Evolutionary conservation across 148 eudicot genomes (phyloP), one percentile per base, ranked within the genome.

Genomic region (Cornus kousa): DNA sequence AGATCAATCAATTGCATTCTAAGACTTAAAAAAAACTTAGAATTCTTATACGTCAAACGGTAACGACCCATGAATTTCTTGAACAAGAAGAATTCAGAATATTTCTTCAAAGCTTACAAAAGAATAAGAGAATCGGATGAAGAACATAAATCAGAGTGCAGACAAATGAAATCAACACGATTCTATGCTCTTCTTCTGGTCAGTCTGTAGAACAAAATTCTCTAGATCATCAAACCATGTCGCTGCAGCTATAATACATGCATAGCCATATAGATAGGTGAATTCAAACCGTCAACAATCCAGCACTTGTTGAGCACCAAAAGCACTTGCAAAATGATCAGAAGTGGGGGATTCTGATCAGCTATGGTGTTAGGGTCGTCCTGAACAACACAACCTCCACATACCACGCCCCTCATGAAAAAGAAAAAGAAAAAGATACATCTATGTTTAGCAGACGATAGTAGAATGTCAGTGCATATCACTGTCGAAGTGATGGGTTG

Each of bases 351-450:
- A 57, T 57, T 57, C 19, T 14, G 19, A 57, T 57, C 64, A 35
- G 5, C 37, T 48, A 14, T 6, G 48, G 46, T 7, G 17, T 72
- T 60, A 46, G 17, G 28, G 8, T 10, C 37, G 9, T 62, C 50
- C 70, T 80, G 80, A 32, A 90, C 89, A 86, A 67, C 88, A 46
- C 95, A 91, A 9, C 95, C 95, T 82, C 95, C 92, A 72, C 95
- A 91, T 74, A 91, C 82, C 16, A 91, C 88, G 22, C 88, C 87
- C 87, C 91, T 88, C 81, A 86, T 87, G 64, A 23, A 20, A 20
- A 72, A n/a, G n/a, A n/a, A n/a, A 22, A 5, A 28, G 0, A 11
- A 9, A 10, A 57, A 67, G 3, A 33, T 53, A 35, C 3, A 0
- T 35, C 37, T 35, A 33, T 19, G 48, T 17, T 16, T 24, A 53